phyloP scores from a whole-genome alignment of 176 grass and related monocot species.

The Guadua angustifolia region DNA sequence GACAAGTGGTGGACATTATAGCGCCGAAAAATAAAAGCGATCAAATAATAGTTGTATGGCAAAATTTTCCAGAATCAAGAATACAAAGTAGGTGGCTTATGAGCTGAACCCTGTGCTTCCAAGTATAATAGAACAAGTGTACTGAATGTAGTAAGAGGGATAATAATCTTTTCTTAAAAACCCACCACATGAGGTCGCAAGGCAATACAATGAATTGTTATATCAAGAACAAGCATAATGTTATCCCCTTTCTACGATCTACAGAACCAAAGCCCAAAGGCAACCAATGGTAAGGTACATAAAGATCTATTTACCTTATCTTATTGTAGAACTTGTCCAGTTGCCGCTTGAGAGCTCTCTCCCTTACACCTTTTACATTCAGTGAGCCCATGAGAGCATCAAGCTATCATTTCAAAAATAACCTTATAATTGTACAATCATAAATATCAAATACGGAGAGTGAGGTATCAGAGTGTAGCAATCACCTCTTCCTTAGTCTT shows the following conservation, averaged over 20 bases:
- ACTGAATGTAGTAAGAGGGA: no score
- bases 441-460: slow-evolving; percentile 2
- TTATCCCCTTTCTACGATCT: no score
- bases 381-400: slow-evolving; percentile 71
- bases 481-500: slow-evolving; percentile 82
- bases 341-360: slow-evolving; percentile 73
- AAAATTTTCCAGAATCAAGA: no score
- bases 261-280: no score
- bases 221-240: slow-evolving; percentile 9
- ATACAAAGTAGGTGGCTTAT: no score
- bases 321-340: slow-evolving; percentile 71
- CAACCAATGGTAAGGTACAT: neutral
- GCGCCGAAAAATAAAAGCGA: no score
- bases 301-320: slow-evolving; percentile 63
- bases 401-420: slow-evolving; percentile 57
- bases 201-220: neutral
- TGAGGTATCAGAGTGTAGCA: neutral
- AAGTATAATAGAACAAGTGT: no score
- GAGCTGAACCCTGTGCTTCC: no score
- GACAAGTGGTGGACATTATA: no score
- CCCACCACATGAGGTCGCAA: neutral
- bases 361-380: slow-evolving; percentile 82
- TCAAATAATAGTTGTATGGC: no score
- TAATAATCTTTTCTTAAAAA: neutral
- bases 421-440: neutral